Percentiles rank a stretch among this genome's conserved stretches.
These are phyloP conservation scores for Orbilia blumenaviensis DNA, from an alignment of 2,329 filamentous ascomycete species.

Conservation along the genomic window DNA sequence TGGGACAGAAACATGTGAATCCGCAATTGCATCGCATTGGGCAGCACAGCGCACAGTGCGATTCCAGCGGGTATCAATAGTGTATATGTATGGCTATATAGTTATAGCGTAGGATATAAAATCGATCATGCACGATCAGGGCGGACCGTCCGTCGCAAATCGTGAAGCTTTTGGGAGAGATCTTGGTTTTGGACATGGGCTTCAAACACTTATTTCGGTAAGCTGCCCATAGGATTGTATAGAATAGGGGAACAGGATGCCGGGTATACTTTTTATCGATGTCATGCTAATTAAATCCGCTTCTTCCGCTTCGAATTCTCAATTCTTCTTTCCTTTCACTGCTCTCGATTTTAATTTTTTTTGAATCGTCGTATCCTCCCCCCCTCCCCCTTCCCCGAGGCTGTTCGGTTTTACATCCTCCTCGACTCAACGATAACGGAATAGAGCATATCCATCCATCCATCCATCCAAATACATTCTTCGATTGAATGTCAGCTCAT, in stretches of 20 bases:
- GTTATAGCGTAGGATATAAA: background rate
- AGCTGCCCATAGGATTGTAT: constrained; percentile 5
- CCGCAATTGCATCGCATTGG: background rate
- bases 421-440: no score
- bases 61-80: background rate
- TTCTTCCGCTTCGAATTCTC: background rate
- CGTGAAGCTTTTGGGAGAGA: constrained; percentile 25
- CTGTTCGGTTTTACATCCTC: no score
- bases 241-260: constrained; percentile 8
- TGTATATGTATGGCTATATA: background rate
- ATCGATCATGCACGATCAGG: constrained; percentile 19
- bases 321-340: background rate
- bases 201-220: constrained; percentile 49
- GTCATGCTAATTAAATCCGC: constrained; percentile 8
- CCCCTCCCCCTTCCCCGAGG: background rate
- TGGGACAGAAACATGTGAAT: background rate
- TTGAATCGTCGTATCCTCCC: background rate
- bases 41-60: no score
- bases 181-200: constrained; percentile 39
- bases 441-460: background rate
- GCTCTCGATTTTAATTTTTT: background rate
- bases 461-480: background rate
- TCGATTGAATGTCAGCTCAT: constrained; percentile 7
- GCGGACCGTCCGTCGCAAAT: constrained; percentile 12
- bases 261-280: constrained; percentile 2